A percentile compares a stretch with the other conserved stretches of the same genome.
Conservation (phyloP, 306 rosid species). For the Lagenaria siceraria region DNA sequence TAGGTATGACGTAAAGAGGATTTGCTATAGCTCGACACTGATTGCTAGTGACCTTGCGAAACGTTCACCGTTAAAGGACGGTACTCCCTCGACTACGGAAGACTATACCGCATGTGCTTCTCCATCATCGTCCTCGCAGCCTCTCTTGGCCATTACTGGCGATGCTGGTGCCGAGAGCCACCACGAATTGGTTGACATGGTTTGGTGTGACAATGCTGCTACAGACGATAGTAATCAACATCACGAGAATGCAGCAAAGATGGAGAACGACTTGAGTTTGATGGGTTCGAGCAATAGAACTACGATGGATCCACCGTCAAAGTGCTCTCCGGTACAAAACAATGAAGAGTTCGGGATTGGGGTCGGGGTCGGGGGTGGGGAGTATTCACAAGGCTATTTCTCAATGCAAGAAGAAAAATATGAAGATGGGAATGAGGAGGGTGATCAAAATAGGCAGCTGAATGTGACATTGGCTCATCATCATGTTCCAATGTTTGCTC, state of each 20-base stretch:
- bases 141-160: slow-evolving; percentile 32
- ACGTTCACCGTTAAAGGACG: slow-evolving; percentile 42
- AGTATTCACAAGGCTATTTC: slow-evolving; percentile 54
- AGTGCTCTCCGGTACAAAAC: slow-evolving; percentile 7
- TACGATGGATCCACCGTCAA: slow-evolving; percentile 6
- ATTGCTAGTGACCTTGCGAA: slow-evolving; percentile 78
- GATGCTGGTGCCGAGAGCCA: slow-evolving; percentile 22
- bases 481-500: slow-evolving; percentile 68
- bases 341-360: slow-evolving; percentile 33
- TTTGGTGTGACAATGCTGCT: slow-evolving; percentile 37
- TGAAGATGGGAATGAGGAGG: slow-evolving; percentile 43
- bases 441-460: slow-evolving; percentile 28
- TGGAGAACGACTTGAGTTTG: not conserved
- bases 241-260: not conserved
- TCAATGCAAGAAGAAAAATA: slow-evolving; percentile 37
- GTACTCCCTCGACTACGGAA: slow-evolving; percentile 3
- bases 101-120: slow-evolving; percentile 35
- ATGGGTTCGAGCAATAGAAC: slow-evolving; percentile 14
- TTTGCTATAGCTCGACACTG: slow-evolving; percentile 92
- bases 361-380: slow-evolving; percentile 21
- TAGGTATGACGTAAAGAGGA: slow-evolving; percentile 90
- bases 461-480: slow-evolving; percentile 54
- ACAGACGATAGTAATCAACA: slow-evolving; percentile 9
- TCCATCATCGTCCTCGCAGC: slow-evolving; percentile 26
- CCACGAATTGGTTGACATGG: slow-evolving; percentile 49